phyloP scores from a whole-genome alignment of 495 filamentous ascomycete genomes.

The Tricharina praecox region DNA sequence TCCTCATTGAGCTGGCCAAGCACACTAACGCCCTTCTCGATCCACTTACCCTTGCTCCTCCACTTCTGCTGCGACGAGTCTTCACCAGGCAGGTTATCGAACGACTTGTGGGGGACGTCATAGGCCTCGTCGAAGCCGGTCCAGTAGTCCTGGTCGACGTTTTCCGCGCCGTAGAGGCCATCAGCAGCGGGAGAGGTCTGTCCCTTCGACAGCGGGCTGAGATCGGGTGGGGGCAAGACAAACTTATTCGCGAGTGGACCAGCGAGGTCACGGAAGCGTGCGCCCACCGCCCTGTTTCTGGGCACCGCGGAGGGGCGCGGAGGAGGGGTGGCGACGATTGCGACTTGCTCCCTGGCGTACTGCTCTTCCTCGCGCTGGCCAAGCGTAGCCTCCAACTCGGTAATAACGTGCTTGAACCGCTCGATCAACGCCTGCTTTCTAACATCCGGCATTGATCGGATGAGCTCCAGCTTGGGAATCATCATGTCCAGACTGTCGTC shows the following conservation, averaged over 20 bases:
- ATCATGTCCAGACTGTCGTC: neutral
- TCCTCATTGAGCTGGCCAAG: constrained; percentile 1
- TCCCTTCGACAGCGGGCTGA: neutral
- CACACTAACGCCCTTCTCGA: constrained; percentile 2
- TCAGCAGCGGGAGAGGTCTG: neutral
- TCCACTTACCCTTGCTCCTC: constrained; percentile 3
- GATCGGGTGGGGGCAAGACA: neutral
- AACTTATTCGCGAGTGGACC: neutral
- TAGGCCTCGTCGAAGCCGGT: constrained; percentile 1
- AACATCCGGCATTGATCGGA: neutral
- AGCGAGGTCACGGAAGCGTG: neutral
- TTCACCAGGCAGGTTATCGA: constrained; percentile 2
- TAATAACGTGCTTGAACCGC: neutral
- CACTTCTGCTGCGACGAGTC: neutral
- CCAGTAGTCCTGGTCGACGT: constrained; percentile 1
- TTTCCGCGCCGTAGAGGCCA: constrained; percentile 5
- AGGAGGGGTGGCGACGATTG: neutral
- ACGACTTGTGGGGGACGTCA: neutral
- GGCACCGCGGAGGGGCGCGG: neutral
- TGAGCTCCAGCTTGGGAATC: neutral
- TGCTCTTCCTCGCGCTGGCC: neutral
- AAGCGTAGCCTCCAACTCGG: neutral
- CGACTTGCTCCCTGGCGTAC: neutral
- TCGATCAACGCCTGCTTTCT: constrained; percentile 1
- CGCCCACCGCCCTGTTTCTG: neutral